Conservation (phyloP, 495 filamentous ascomycete species). For the Podospora didyma region DNA sequence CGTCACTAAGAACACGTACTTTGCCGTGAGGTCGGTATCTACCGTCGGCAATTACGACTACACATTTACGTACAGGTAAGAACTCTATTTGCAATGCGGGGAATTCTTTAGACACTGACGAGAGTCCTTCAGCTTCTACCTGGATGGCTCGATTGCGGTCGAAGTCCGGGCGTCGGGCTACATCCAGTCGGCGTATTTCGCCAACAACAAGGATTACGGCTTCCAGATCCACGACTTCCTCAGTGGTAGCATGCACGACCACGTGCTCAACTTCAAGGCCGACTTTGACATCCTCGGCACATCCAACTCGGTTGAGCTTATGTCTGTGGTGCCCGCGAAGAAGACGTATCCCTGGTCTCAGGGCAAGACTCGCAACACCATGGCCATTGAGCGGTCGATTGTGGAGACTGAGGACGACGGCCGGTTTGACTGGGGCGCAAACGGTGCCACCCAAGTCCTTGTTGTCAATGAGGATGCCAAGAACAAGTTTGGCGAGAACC, state of each 20-base stretch:
- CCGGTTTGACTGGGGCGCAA: constrained; percentile 48
- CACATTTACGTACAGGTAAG: constrained; percentile 22
- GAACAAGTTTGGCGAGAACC: constrained; percentile 52
- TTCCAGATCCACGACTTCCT: constrained; percentile 52
- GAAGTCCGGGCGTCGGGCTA: constrained; percentile 54
- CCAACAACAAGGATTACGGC: constrained; percentile 52
- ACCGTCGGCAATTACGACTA: constrained; percentile 51
- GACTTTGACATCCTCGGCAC: constrained; percentile 52
- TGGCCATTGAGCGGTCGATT: constrained; percentile 44
- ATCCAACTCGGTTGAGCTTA: constrained; percentile 45
- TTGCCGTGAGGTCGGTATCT: constrained; percentile 39
- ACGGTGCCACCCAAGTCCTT: constrained; percentile 45
- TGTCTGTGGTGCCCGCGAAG: constrained; percentile 34
- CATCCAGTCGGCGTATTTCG: constrained; percentile 50
- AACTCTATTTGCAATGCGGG: too few relatives aligned
- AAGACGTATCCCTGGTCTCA: constrained; percentile 43
- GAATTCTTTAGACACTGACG: too few relatives aligned
- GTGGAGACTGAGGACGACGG: constrained; percentile 44
- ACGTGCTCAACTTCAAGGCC: constrained; percentile 56
- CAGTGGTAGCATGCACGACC: constrained; percentile 55
- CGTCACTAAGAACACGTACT: constrained; percentile 43
- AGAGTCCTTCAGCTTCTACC: constrained; percentile 31
- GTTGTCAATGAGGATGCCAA: constrained; percentile 49
- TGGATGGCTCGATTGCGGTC: constrained; percentile 51
- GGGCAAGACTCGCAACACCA: constrained; percentile 47